Conservation (phyloP, 495 filamentous ascomycete genomes). For the Cudoniella acicularis region DNA sequence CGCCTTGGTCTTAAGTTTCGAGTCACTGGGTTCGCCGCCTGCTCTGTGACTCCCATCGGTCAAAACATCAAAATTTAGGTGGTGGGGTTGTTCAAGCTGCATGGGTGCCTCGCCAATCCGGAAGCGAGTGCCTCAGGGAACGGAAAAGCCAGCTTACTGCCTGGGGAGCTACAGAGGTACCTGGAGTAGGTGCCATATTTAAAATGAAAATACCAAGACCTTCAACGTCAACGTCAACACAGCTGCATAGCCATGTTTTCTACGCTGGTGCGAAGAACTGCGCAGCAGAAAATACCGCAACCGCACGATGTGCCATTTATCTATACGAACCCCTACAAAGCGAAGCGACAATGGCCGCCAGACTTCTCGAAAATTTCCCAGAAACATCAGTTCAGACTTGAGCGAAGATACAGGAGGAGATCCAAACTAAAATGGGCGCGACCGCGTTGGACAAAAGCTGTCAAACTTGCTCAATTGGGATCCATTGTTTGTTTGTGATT, state of each 20-base stretch:
- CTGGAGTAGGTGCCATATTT: not conserved
- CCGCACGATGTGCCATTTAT: slow-evolving; percentile 5
- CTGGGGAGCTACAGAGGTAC: too few species aligned
- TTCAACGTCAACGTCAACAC: not conserved
- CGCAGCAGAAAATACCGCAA: slow-evolving; percentile 21
- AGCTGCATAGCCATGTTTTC: slow-evolving; percentile 37
- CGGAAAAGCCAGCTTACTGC: too few species aligned
- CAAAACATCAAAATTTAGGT: slow-evolving; percentile 8
- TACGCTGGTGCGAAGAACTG: slow-evolving; percentile 36
- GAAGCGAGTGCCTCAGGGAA: not conserved
- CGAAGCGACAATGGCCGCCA: slow-evolving; percentile 89
- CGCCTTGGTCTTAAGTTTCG: not conserved
- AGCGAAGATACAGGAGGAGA: slow-evolving; percentile 69
- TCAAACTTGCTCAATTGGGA: slow-evolving; percentile 66
- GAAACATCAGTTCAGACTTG: slow-evolving; percentile 83
- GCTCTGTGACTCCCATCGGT: slow-evolving; percentile 1
- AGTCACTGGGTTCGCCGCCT: not conserved
- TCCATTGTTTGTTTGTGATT: slow-evolving; percentile 56
- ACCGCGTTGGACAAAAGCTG: slow-evolving; percentile 68
- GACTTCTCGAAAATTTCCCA: slow-evolving; percentile 76
- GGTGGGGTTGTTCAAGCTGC: slow-evolving; percentile 14
- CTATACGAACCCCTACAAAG: slow-evolving; percentile 57
- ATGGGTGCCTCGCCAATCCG: not conserved
- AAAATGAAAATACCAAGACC: not conserved
- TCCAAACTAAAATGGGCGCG: slow-evolving; percentile 67